Conservation (phyloP, 495 filamentous ascomycete genomes). For the Penicilliopsis zonata region DNA sequence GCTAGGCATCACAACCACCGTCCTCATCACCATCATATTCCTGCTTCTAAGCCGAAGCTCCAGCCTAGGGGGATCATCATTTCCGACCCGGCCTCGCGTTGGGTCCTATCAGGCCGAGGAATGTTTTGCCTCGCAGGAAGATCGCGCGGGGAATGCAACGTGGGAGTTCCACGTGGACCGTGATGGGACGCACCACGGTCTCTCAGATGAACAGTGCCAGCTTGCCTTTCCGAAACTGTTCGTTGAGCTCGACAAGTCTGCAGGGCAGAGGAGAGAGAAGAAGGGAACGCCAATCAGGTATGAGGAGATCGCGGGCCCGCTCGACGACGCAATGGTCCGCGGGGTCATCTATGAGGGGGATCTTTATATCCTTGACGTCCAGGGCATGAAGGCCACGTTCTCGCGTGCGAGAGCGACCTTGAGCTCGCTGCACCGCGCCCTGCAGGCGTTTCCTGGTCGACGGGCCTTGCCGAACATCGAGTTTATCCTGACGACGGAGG, state of each 20-base stretch:
- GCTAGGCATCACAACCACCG: constrained; percentile 14
- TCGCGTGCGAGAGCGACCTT: constrained; percentile 28
- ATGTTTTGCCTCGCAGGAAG: too few relatives aligned
- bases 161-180: constrained; percentile 24
- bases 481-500: constrained; percentile 43
- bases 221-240: constrained; percentile 35
- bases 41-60: too few relatives aligned
- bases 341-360: constrained; percentile 28
- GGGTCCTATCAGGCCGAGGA: too few relatives aligned
- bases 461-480: constrained; percentile 46
- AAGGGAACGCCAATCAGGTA: constrained; percentile 13
- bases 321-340: constrained; percentile 26
- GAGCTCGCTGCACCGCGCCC: constrained; percentile 25
- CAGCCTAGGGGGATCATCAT: too few relatives aligned
- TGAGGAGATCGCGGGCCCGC: constrained; percentile 18
- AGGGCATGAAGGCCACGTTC: constrained; percentile 17
- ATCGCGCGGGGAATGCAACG: constrained; percentile 2
- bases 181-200: constrained; percentile 26
- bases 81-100: too few relatives aligned
- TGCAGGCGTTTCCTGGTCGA: constrained; percentile 29
- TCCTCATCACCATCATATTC: too few relatives aligned
- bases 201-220: constrained; percentile 28
- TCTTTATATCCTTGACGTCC: constrained; percentile 28
- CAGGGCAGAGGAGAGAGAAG: constrained; percentile 3
- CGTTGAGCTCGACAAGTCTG: constrained; percentile 28